phyloP scores from a whole-genome alignment of 1,284 basidiomycete species.

The Tilletia setariae region DNA sequence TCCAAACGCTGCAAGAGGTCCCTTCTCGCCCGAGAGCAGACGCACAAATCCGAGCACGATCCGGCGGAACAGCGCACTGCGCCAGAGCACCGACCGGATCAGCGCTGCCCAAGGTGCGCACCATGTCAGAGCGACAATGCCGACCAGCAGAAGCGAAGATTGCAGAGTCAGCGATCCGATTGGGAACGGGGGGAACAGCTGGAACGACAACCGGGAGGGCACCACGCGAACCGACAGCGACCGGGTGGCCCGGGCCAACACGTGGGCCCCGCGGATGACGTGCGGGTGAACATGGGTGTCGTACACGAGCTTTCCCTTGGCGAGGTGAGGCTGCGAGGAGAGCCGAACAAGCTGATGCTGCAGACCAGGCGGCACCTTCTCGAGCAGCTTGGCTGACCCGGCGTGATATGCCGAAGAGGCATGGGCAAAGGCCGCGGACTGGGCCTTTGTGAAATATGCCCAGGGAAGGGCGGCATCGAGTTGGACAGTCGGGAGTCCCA shows the following conservation, averaged over 20 bases:
- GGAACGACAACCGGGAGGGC: conserved; percentile 11
- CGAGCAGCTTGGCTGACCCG: not conserved
- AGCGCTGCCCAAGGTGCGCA: conserved; percentile 51
- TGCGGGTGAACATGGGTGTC: not conserved
- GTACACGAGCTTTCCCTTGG: not conserved
- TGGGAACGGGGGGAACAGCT: conserved; percentile 47
- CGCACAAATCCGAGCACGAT: conserved; percentile 22
- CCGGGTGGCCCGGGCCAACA: not conserved
- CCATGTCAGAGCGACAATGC: conserved; percentile 48
- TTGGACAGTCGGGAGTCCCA: conserved; percentile 16
- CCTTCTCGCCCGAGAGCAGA: conserved; percentile 13
- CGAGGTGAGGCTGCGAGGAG: not conserved
- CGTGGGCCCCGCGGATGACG: not conserved
- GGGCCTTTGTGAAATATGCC: not conserved
- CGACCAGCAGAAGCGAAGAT: conserved; percentile 41
- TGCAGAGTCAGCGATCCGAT: conserved; percentile 44
- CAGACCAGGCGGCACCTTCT: not conserved
- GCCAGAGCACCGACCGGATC: conserved; percentile 48
- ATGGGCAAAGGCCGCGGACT: no score
- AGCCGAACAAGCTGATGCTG: conserved; percentile 2
- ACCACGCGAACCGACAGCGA: not conserved
- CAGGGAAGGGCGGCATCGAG: not conserved
- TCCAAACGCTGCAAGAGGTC: not conserved
- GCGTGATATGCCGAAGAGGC: not conserved
- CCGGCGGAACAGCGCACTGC: conserved; percentile 44